Conservation (phyloP, 2,329 filamentous ascomycete species). For the Blastomyces emzantsi region DNA sequence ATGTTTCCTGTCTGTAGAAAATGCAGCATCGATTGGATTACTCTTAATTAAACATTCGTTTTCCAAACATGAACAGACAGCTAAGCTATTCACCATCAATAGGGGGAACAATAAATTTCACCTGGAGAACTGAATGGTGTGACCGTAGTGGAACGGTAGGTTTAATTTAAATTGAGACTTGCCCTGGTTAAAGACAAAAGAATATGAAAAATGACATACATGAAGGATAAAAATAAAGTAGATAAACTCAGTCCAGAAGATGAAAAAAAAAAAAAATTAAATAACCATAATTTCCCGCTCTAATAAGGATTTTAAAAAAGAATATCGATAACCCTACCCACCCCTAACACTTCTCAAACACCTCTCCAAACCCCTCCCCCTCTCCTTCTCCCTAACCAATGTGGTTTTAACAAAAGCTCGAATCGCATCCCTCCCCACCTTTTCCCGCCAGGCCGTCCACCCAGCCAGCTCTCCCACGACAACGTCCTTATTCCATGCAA, state of each 20-base stretch:
- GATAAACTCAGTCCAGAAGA: neutral
- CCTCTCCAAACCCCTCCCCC: conserved; percentile 69
- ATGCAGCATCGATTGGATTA: neutral
- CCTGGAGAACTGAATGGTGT: neutral
- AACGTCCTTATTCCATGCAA: conserved; percentile 86
- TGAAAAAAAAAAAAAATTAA: neutral
- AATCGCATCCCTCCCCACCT: conserved; percentile 64
- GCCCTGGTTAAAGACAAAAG: neutral
- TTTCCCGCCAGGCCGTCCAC: conserved; percentile 85
- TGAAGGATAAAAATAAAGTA: neutral
- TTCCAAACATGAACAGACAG: neutral
- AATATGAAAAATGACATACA: neutral
- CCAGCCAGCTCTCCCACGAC: conserved; percentile 85
- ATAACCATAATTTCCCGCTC: neutral
- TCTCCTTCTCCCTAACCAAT: conserved; percentile 69
- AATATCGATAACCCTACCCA: neutral
- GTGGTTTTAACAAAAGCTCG: conserved; percentile 67
- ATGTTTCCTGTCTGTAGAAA: neutral
- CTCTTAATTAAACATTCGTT: neutral
- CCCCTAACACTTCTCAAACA: conserved; percentile 57
- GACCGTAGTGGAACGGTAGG: neutral
- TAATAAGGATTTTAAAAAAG: neutral
- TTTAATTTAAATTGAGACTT: neutral
- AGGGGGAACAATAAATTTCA: neutral
- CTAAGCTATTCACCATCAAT: neutral